These are phyloP conservation scores for Fusarium protoensiforme DNA, from an alignment of 2,329 filamentous ascomycete species.

Conservation along the genomic window DNA sequence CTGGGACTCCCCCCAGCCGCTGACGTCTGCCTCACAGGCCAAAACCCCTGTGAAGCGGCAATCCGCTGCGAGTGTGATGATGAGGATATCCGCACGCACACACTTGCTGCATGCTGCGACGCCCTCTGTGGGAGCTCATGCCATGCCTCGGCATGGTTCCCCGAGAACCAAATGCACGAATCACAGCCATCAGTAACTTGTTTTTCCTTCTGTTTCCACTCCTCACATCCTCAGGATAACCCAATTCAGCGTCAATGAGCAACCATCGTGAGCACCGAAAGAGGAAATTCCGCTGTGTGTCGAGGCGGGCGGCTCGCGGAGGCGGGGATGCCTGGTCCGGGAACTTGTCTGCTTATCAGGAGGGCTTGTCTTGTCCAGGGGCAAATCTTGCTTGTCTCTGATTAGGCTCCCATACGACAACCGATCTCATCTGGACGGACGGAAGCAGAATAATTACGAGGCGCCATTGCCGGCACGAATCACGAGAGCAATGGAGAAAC, in stretches of 20 bases:
- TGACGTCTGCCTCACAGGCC: conserved; percentile 27
- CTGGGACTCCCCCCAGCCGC: conserved; percentile 21
- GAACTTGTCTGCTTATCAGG: conserved; percentile 26
- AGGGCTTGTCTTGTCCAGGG: conserved; percentile 15
- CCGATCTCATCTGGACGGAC: conserved; percentile 6
- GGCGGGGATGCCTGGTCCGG: conserved; percentile 10
- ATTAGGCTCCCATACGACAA: conserved; percentile 22
- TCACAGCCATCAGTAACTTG: not conserved
- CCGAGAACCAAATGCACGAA: conserved; percentile 1
- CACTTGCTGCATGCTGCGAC: not conserved
- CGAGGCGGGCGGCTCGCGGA: conserved; percentile 6
- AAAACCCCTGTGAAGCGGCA: not conserved
- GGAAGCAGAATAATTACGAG: conserved; percentile 21
- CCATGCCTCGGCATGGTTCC: not conserved
- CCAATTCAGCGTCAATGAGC: not conserved
- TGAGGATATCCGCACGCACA: conserved; percentile 14
- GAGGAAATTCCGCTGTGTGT: conserved; percentile 2
- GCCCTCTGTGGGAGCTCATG: conserved; percentile 9
- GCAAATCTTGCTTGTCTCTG: conserved; percentile 8
- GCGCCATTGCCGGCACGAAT: not conserved
- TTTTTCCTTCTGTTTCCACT: not conserved
- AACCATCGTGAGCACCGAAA: conserved; percentile 22
- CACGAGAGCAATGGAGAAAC: not conserved
- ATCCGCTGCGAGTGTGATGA: conserved; percentile 13
- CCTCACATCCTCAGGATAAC: not conserved